Conservation (phyloP, 179 eudicot species). For the Monotropa hypopitys region DNA sequence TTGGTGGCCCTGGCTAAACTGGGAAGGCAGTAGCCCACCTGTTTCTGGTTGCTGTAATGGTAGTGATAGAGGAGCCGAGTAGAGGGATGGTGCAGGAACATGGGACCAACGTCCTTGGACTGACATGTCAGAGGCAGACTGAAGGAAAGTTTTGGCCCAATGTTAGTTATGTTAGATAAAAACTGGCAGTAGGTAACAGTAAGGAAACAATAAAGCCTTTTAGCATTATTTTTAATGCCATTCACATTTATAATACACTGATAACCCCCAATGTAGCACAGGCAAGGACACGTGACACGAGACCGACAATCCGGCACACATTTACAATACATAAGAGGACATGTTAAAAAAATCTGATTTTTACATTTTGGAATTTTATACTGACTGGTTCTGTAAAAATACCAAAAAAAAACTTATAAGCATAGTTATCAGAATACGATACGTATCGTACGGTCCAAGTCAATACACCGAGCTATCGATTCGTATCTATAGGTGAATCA, state of each 20-base stretch:
- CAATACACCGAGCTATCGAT: too few relatives aligned
- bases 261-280: not conserved
- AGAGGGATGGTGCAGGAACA: conserved; percentile 46
- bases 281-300: not conserved
- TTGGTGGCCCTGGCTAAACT: conserved; percentile 35
- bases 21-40: conserved; percentile 31
- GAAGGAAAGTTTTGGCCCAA: conserved; percentile 12
- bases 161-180: conserved; percentile 12
- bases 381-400: not conserved
- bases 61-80: conserved; percentile 37
- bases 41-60: conserved; percentile 52
- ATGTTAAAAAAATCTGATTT: not conserved
- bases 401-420: too few relatives aligned
- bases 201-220: not conserved
- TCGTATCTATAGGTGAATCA: too few relatives aligned
- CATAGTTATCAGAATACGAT: too few relatives aligned
- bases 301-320: not conserved
- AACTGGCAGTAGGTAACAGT: not conserved
- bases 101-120: conserved; percentile 76
- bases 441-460: too few relatives aligned
- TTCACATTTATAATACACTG: not conserved
- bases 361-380: not conserved
- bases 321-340: not conserved
- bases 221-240: not conserved
- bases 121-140: conserved; percentile 60